These are phyloP conservation scores for Staphylotrichum tortipilum DNA, from an alignment of 495 filamentous ascomycete genomes.

Conservation along the genomic window DNA sequence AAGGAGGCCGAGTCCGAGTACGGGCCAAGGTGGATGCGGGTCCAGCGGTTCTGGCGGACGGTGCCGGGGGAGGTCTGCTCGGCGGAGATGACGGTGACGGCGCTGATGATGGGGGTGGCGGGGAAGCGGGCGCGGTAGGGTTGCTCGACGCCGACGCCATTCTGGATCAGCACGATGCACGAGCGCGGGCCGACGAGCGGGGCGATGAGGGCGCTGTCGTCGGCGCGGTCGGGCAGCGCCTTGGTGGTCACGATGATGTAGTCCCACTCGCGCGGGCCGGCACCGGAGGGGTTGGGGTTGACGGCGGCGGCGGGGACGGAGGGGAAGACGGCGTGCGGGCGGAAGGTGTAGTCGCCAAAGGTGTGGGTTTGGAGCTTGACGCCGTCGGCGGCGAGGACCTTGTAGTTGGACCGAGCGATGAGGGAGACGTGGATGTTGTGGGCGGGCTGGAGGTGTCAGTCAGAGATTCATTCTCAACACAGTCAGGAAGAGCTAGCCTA, in stretches of 20 bases:
- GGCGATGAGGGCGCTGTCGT: constrained; percentile 41
- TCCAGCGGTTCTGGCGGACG: constrained; percentile 54
- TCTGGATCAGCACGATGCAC: constrained; percentile 57
- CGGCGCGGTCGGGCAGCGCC: constrained; percentile 44
- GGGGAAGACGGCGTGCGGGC: constrained; percentile 40
- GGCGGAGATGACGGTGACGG: constrained; percentile 49
- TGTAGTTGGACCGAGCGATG: constrained; percentile 50
- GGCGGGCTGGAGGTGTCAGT: constrained; percentile 23
- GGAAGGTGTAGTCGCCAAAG: constrained; percentile 47
- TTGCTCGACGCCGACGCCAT: constrained; percentile 61
- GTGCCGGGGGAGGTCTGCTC: constrained; percentile 42
- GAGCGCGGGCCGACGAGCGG: constrained; percentile 41
- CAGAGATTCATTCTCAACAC: background rate
- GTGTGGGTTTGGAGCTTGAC: constrained; percentile 43
- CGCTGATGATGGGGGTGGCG: constrained; percentile 46
- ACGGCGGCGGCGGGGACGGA: constrained; percentile 29
- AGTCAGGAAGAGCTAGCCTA: constrained; percentile 18
- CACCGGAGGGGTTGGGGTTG: constrained; percentile 7
- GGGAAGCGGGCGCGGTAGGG: constrained; percentile 52
- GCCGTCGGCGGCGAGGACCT: constrained; percentile 35
- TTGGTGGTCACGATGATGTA: constrained; percentile 54
- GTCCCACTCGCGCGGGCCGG: constrained; percentile 36
- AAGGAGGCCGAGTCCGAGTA: constrained; percentile 32
- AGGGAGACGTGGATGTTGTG: constrained; percentile 38
- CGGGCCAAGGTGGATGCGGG: constrained; percentile 48